Evolutionary conservation across 768 basidiomycete species (phyloP).

Genomic region (Russula foetens): DNA sequence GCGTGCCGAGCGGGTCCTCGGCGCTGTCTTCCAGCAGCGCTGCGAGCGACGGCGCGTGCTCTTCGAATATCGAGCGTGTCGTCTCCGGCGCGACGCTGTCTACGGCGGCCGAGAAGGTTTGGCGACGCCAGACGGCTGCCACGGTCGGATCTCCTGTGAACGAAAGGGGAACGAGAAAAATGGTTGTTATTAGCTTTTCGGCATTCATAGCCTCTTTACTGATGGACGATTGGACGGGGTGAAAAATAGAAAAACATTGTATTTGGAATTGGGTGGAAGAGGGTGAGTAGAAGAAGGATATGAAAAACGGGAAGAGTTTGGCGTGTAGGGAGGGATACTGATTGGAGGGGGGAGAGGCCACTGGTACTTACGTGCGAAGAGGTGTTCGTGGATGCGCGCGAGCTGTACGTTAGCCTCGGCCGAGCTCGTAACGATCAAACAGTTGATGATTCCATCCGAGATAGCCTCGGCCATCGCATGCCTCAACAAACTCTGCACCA

Average conservation of each 20-base stretch:
- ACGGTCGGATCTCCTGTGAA: constrained; percentile 71
- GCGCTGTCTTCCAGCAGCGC: too few relatives aligned
- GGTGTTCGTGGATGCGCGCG: constrained; percentile 80
- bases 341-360: not conserved
- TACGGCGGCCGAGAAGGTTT: constrained; percentile 84
- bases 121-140: constrained; percentile 84
- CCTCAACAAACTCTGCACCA: constrained; percentile 70
- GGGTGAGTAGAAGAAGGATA: too few relatives aligned
- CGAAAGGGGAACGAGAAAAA: not conserved
- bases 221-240: too few relatives aligned
- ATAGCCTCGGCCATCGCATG: constrained; percentile 75
- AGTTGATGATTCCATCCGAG: constrained; percentile 75
- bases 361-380: constrained; percentile 78
- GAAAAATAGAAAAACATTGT: too few relatives aligned
- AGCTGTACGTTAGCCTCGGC: constrained; percentile 78
- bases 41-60: constrained; percentile 65
- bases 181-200: too few relatives aligned
- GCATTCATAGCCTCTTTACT: too few relatives aligned
- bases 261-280: too few relatives aligned
- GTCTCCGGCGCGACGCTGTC: constrained; percentile 68
- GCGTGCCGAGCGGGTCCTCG: too few relatives aligned
- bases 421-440: constrained; percentile 79
- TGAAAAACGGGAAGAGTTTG: too few relatives aligned
- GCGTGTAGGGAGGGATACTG: not conserved
- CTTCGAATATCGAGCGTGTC: constrained; percentile 55